phyloP scores from a whole-genome alignment of 1,139 yeast genomes.

The Candida sanyaensis region DNA sequence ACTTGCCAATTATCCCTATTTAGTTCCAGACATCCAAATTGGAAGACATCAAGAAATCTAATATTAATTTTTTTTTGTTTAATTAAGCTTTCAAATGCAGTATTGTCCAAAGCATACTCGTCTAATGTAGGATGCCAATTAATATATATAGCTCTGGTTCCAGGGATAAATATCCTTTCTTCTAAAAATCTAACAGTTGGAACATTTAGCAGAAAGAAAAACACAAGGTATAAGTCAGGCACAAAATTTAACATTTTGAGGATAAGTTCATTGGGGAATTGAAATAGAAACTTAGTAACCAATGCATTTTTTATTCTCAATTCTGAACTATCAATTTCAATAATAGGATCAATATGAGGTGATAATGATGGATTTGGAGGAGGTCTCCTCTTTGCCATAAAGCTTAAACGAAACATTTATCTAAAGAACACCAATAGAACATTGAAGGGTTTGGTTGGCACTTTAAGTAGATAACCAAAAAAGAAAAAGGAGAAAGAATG shows the following conservation, averaged over 20 bases:
- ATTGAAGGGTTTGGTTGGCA: background rate
- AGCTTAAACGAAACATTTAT: too few species aligned
- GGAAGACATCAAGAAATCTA: background rate
- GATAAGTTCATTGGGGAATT: background rate
- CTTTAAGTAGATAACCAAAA: too few species aligned
- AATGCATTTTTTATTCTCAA: background rate
- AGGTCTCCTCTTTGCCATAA: too few species aligned
- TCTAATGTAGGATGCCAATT: background rate
- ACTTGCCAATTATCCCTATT: background rate
- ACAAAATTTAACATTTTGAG: background rate
- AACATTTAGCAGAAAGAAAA: slow-evolving; percentile 1
- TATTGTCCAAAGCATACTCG: background rate
- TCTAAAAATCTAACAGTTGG: background rate
- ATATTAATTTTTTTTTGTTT: background rate
- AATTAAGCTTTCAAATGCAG: background rate
- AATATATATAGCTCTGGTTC: background rate
- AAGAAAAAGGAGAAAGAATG: too few species aligned
- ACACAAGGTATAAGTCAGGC: background rate
- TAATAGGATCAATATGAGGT: background rate
- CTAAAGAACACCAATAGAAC: background rate
- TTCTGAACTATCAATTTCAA: background rate
- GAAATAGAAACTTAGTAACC: background rate
- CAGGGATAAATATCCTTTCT: background rate
- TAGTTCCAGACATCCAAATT: background rate
- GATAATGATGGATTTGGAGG: background rate